These are phyloP conservation scores for Extremus antarcticus DNA, from an alignment of 495 filamentous ascomycete species.

Conservation along the genomic window DNA sequence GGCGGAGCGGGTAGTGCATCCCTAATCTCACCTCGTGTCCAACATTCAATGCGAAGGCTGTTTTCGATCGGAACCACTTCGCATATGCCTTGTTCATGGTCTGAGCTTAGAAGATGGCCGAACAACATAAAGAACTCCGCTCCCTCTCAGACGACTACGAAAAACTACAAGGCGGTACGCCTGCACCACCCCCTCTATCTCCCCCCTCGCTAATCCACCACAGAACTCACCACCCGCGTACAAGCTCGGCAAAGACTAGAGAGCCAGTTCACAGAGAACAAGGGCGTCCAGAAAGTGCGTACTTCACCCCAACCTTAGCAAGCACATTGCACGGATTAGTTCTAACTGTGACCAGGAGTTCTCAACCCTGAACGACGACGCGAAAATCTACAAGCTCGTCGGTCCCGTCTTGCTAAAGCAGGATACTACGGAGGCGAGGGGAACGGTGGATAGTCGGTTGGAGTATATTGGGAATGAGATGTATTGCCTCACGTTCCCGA, in stretches of 20 bases:
- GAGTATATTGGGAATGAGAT: slow-evolving; percentile 93
- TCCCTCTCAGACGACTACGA: slow-evolving; percentile 77
- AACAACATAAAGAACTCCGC: slow-evolving; percentile 59
- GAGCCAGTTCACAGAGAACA: slow-evolving; percentile 86
- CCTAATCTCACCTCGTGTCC: too few species aligned
- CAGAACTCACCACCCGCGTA: slow-evolving; percentile 68
- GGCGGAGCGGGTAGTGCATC: too few species aligned
- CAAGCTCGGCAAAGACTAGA: slow-evolving; percentile 85
- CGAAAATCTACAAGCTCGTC: slow-evolving; percentile 89
- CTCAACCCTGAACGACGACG: slow-evolving; percentile 57
- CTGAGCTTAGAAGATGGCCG: slow-evolving; percentile 34
- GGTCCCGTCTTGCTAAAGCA: slow-evolving; percentile 92
- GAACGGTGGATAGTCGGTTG: slow-evolving; percentile 79
- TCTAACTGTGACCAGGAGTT: slow-evolving; percentile 54
- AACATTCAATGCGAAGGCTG: too few species aligned
- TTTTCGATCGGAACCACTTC: too few species aligned
- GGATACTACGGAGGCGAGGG: slow-evolving; percentile 73
- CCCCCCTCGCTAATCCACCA: not conserved
- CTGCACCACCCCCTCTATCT: not conserved
- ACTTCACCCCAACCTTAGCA: not conserved
- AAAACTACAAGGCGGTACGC: slow-evolving; percentile 66
- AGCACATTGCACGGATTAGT: not conserved
- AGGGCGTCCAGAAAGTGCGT: slow-evolving; percentile 66
- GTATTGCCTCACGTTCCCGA: slow-evolving; percentile 38
- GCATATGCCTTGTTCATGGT: too few species aligned